Evolutionary conservation across 495 filamentous ascomycete species (phyloP), one percentile per base, ranked within the genome.

Genomic region (Daldinia childiae): DNA sequence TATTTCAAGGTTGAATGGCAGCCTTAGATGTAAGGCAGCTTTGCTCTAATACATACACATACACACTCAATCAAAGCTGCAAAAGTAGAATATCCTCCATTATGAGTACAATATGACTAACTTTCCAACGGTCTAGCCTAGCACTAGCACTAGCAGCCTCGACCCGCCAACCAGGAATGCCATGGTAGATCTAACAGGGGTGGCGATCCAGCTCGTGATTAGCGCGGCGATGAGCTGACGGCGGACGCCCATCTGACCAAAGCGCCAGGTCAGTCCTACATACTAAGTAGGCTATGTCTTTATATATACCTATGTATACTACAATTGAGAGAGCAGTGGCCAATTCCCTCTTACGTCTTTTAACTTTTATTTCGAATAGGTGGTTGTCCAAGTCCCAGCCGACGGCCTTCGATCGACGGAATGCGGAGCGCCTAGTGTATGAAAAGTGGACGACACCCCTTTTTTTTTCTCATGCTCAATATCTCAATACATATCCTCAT

Each of bases 171-270:
- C 57, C 58, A 34, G 30, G 41, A 30, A 43, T 52, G 5, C 34
- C 36, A 56, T 55, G 30, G 30, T 68, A 68, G 27, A 56, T 43
- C 29, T 8, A 48, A 36, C 60, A 69, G 67, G 60, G 67, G 59
- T 62, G 5, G 14, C 21, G 39, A 54, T 29, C 54, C 67, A 69
- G 60, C 67, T 30, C 45, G 29, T 59, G n/a, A 21, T 51, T 70
- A 65, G 68, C 52, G 59, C 59, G 8, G 43, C 59, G 36, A 19
- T 62, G 30, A 51, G 26, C 60, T 62, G 30, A 58, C 58, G 30
- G 51, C 58, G 62, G 60, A 56, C 61, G 55, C 48, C 55, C 62
- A 39, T 57, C 19, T 52, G 41, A 58, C 21, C 36, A 30, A 21
- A 56, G 30, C 27, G 15, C 7, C 15, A 14, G 12, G 43, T 14